These are phyloP conservation scores for Handroanthus guayacan DNA, from an alignment of 257 asterid genomes.

Conservation along the genomic window DNA sequence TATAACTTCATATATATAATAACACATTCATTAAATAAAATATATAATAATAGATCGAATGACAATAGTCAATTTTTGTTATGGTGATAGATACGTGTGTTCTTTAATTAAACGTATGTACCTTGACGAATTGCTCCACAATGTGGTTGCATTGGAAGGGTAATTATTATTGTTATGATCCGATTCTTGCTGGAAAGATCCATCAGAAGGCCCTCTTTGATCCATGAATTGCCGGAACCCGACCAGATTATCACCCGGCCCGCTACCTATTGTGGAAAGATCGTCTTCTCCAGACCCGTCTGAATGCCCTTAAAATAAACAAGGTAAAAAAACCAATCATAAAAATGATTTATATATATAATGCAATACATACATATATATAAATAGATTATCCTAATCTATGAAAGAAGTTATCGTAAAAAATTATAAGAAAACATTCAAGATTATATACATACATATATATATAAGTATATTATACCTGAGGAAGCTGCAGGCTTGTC, in stretches of 20 bases:
- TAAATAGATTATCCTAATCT: not conserved
- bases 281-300: constrained; percentile 97
- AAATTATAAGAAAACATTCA: no score
- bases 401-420: no score
- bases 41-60: no score
- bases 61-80: no score
- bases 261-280: constrained; percentile 71
- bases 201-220: constrained; percentile 66
- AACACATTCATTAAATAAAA: no score
- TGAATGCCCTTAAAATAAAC: constrained; percentile 69
- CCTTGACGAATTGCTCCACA: constrained; percentile 98
- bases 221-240: constrained; percentile 59
- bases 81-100: not conserved
- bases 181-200: constrained; percentile 59
- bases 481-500: constrained; percentile 96
- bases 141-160: constrained; percentile 58
- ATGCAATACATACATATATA: not conserved
- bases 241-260: constrained; percentile 44
- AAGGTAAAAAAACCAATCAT: not conserved
- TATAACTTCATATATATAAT: no score
- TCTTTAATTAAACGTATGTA: constrained; percentile 7
- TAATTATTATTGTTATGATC: constrained; percentile 35
- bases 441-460: not conserved
- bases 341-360: no score
- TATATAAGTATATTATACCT: constrained; percentile 52